Base-by-base conservation (phyloP, 192 early-diverging fungal genomes). In the Umbelopsis ramanniana region DNA sequence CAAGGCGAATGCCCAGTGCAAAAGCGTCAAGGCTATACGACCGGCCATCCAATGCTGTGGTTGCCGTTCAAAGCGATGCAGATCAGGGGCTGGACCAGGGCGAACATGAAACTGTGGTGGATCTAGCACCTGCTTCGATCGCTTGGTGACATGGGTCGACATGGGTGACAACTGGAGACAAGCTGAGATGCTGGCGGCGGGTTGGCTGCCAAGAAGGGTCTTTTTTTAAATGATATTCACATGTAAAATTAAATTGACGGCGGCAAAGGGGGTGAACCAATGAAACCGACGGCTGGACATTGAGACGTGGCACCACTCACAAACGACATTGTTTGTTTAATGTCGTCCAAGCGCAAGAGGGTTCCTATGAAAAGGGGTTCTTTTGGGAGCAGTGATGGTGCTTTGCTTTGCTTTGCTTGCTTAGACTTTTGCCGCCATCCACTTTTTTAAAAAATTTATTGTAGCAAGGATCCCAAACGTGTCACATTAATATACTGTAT, bases 71-170 rank as follows among this genome's bases (percentile, higher is more conserved):
- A 43, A 43, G 40, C 4, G 29, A 0, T 0, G 15, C 17, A 17
- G 57, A 38, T 63, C 19, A 37, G 57, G 57, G 2, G 29, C 33
- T 37, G 57, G 57, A 12, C 57, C 57, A 11, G 57, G 26, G 8
- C 57, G 57, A 29, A 63, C 57, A 38, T 63, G 57, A 37, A 63
- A 63, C 33, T 63, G 24, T 37, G 57, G 57, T 37, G 57, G 57
- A 6, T 63, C 48, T 37, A 35, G 6, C 19, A 14, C 35, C 33
- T 38, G 29, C 12, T 63, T 29, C 6, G 33, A 37, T 37, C 57
- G 57, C 57, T 63, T 63, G 26, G 23, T 29, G 14, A 63, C 7
- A n/a, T 14, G 26, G 33, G 29, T 33, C 57, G 33, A 63, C 15
- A 50, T 50, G 46, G 15, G 40, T 43, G 33, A 37, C 57, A n/a